phyloP scores from a whole-genome alignment of 352 stramenopile genomes.

The Nothophytophthora sp. region DNA sequence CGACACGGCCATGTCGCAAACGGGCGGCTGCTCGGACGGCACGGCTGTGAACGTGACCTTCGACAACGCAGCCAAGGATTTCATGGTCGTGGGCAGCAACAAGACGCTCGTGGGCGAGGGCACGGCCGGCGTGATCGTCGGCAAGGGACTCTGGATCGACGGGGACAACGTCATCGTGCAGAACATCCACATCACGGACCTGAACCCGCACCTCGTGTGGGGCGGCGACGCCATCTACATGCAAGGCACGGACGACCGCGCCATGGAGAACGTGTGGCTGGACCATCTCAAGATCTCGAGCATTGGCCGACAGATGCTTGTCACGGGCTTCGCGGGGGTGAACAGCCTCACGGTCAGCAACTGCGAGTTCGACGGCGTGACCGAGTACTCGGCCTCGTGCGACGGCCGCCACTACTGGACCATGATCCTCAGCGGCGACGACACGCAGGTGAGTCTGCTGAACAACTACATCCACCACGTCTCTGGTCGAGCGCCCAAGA shows the following conservation, averaged over 20 bases:
- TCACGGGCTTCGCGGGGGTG: constrained; percentile 9
- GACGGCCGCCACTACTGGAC: constrained; percentile 41
- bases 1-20: constrained; percentile 21
- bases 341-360: constrained; percentile 31
- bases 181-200: constrained; percentile 44
- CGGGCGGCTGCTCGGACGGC: constrained; percentile 23
- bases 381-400: constrained; percentile 25
- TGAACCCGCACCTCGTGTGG: constrained; percentile 44
- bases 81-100: constrained; percentile 17
- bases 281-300: constrained; percentile 35
- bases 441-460: constrained; percentile 21
- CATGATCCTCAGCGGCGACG: constrained; percentile 22
- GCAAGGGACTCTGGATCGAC: constrained; percentile 27
- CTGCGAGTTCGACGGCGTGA: constrained; percentile 38
- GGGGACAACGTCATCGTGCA: constrained; percentile 43
- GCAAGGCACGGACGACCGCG: constrained; percentile 1
- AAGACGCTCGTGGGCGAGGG: constrained; percentile 39
- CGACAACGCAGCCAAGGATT: constrained; percentile 24
- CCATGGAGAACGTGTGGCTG: constrained; percentile 29
- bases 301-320: constrained; percentile 32
- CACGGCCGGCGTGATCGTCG: constrained; percentile 23
- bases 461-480: constrained; percentile 36
- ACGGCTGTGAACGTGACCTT: constrained; percentile 17
- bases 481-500: constrained; percentile 32
- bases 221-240: constrained; percentile 7